phyloP scores from a whole-genome alignment of 768 basidiomycete species.

The Lactarius evosmus region DNA sequence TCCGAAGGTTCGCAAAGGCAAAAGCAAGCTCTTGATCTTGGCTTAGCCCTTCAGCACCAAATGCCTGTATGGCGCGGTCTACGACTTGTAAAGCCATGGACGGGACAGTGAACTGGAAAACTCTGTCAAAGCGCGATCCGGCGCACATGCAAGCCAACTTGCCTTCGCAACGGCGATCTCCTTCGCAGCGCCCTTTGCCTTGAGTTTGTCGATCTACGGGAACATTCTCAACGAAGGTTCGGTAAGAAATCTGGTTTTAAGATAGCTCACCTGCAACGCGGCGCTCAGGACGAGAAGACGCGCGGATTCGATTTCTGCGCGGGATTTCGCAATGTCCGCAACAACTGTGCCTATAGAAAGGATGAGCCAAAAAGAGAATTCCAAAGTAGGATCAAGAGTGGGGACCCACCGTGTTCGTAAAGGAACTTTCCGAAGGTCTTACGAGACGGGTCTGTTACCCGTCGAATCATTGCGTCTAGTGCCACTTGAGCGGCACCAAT shows the following conservation, averaged over 20 bases:
- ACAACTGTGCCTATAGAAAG: conserved; percentile 68
- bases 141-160: conserved; percentile 17
- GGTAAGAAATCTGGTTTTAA: neutral
- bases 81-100: conserved; percentile 83
- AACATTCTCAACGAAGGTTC: neutral
- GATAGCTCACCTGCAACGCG: conserved; percentile 63
- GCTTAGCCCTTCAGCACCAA: conserved; percentile 93
- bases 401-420: conserved; percentile 74
- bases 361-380: neutral
- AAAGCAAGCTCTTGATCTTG: conserved; percentile 84
- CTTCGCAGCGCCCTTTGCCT: conserved; percentile 93
- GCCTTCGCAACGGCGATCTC: conserved; percentile 99
- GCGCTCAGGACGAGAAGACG: conserved; percentile 89
- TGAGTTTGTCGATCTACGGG: conserved; percentile 77
- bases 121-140: neutral
- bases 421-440: conserved; percentile 95
- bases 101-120: conserved; percentile 82
- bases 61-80: conserved; percentile 94
- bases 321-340: conserved; percentile 85
- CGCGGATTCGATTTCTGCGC: conserved; percentile 89
- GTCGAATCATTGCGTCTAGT: conserved; percentile 81
- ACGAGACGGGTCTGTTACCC: conserved; percentile 87
- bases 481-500: conserved; percentile 86
- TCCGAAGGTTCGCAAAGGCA: conserved; percentile 77
- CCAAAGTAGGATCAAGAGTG: conserved; percentile 1